Evolutionary conservation across 352 stramenopile genomes (phyloP).

Genomic region (Phytopythium oedochilum): DNA sequence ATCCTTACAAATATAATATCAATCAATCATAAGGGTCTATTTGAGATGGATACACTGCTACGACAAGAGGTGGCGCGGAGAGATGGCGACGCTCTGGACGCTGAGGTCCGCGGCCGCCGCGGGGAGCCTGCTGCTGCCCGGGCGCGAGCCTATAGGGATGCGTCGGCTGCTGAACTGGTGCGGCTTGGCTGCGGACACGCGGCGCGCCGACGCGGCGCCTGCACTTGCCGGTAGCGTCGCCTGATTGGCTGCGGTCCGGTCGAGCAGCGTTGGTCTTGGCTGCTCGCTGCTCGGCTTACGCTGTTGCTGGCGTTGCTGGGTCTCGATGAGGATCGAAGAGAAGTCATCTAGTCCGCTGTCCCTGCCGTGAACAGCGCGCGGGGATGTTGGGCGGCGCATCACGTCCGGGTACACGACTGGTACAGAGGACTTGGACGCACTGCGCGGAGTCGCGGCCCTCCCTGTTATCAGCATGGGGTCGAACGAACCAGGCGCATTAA

Average conservation of each 20-base stretch:
- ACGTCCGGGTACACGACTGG: neutral
- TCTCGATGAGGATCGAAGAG: neutral
- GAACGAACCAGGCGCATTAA: neutral
- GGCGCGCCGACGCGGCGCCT: neutral
- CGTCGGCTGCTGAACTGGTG: neutral
- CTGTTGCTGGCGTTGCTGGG: no score
- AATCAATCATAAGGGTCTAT: no score
- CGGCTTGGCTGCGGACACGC: neutral
- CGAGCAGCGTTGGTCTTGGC: neutral
- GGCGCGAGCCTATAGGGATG: neutral
- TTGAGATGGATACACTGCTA: neutral
- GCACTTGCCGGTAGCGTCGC: neutral
- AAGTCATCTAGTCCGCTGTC: neutral
- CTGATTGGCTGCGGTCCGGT: neutral
- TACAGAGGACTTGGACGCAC: neutral
- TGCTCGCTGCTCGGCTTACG: neutral
- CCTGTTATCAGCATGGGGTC: neutral
- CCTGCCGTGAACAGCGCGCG: neutral
- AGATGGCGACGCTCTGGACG: slow-evolving; percentile 2
- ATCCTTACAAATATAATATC: no score
- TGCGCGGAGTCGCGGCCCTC: neutral
- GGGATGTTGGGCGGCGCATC: neutral
- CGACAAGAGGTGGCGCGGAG: neutral
- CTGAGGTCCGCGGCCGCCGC: neutral
- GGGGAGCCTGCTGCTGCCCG: neutral